Evolutionary conservation across 164 flowering plant species (phyloP).

Genomic region (Chimonanthus praecox): DNA sequence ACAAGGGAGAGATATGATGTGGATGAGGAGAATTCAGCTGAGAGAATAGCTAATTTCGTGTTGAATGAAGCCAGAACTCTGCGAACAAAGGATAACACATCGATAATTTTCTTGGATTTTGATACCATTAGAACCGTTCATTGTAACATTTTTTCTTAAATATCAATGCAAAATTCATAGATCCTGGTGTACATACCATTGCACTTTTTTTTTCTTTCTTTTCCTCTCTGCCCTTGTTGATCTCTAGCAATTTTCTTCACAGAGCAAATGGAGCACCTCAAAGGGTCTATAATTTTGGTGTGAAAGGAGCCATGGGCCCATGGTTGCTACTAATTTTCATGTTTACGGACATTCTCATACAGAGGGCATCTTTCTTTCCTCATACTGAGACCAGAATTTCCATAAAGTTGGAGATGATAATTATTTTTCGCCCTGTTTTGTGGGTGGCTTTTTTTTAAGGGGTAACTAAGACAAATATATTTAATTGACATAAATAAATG

Average conservation of each 20-base stretch:
- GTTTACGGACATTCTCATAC: too few species aligned
- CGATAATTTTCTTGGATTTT: constrained; percentile 79
- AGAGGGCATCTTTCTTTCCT: too few species aligned
- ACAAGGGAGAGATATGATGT: constrained; percentile 36
- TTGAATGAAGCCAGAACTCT: constrained; percentile 75
- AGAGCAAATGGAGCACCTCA: too few species aligned
- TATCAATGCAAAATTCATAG: not conserved
- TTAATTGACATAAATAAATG: too few species aligned
- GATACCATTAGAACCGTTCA: constrained; percentile 30
- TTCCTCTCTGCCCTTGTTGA: not conserved
- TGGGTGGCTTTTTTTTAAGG: too few species aligned
- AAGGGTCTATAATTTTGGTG: too few species aligned
- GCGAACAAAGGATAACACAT: constrained; percentile 94
- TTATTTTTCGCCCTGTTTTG: too few species aligned
- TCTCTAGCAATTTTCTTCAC: not conserved
- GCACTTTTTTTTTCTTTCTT: not conserved
- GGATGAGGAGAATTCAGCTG: constrained; percentile 47
- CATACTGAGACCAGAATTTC: too few species aligned
- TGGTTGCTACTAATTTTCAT: too few species aligned
- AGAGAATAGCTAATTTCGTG: constrained; percentile 65
- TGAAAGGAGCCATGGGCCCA: too few species aligned
- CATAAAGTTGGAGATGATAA: too few species aligned
- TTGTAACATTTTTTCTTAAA: constrained; percentile 22
- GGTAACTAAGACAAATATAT: too few species aligned
- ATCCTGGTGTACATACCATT: not conserved